Conservation (phyloP, 1,284 basidiomycete species). For the Malassezia sp. region DNA sequence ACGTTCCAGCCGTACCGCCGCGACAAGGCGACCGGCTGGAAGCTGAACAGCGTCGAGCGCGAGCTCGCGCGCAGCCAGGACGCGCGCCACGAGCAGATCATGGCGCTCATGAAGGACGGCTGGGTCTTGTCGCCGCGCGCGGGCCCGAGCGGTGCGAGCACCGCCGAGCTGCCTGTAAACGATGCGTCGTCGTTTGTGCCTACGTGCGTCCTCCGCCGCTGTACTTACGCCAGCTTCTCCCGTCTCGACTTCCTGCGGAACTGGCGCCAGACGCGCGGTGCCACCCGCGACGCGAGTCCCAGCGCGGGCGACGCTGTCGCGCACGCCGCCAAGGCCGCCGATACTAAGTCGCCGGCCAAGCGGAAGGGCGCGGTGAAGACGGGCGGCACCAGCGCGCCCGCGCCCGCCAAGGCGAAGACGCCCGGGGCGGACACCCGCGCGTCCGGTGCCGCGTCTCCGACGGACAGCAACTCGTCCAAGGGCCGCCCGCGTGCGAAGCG, state of each 20-base stretch:
- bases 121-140: slow-evolving; percentile 5
- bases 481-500: slow-evolving; percentile 19
- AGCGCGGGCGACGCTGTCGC: slow-evolving; percentile 1
- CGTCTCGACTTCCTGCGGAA: slow-evolving; percentile 33
- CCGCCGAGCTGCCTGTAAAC: neutral
- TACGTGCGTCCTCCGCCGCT: slow-evolving; percentile 8
- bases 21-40: slow-evolving; percentile 19
- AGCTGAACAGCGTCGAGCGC: slow-evolving; percentile 33
- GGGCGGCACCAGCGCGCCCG: slow-evolving; percentile 19
- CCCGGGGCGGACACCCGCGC: slow-evolving; percentile 23
- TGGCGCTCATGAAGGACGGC: slow-evolving; percentile 38
- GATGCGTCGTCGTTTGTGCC: slow-evolving; percentile 20
- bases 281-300: neutral
- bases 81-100: slow-evolving; percentile 32
- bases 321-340: slow-evolving; percentile 18
- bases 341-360: too few relatives aligned
- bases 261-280: slow-evolving; percentile 24
- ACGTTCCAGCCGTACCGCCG: slow-evolving; percentile 14
- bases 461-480: slow-evolving; percentile 24
- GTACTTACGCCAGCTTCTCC: slow-evolving; percentile 17
- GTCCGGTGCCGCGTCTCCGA: slow-evolving; percentile 21
- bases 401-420: slow-evolving; percentile 26
- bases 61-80: slow-evolving; percentile 28
- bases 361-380: too few relatives aligned
- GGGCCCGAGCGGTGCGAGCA: neutral